These are phyloP conservation scores for Populus nigra DNA, from an alignment of 345 rosid species.

Conservation along the genomic window DNA sequence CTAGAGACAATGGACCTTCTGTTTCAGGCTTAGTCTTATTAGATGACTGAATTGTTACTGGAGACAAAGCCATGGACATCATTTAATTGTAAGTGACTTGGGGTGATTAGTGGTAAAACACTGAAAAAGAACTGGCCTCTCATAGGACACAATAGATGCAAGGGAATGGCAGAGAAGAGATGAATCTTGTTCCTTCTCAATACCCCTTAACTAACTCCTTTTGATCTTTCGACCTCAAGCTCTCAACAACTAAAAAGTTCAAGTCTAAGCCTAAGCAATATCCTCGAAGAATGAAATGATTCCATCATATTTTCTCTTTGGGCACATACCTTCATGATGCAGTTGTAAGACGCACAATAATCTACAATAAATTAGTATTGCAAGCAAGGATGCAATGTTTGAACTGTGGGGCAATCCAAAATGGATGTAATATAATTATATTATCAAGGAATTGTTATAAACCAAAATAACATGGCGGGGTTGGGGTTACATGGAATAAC, in stretches of 20 bases:
- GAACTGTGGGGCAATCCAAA: not conserved
- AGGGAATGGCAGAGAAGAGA: not conserved
- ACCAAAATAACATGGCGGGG: not conserved
- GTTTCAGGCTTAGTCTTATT: not conserved
- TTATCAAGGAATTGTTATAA: not conserved
- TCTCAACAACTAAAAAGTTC: not conserved
- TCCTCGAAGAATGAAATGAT: not conserved
- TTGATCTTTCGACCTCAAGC: not conserved
- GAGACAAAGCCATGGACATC: not conserved
- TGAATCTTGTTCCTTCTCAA: not conserved
- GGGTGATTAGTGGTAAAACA: not conserved
- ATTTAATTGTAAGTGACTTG: not conserved
- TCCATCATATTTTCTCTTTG: not conserved
- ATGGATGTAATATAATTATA: not conserved
- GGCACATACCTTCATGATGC: not conserved
- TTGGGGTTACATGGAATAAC: not conserved
- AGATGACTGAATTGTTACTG: not conserved
- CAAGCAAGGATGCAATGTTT: not conserved
- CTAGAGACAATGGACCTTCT: not conserved
- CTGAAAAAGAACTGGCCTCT: not conserved
- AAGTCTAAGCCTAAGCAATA: not conserved
- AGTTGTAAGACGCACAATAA: not conserved
- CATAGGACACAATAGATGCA: not conserved
- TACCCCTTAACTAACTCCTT: not conserved
- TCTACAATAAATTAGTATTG: not conserved